These are phyloP conservation scores for Ceratocystis cacaofunesta DNA, from an alignment of 2,329 filamentous ascomycete genomes.

Conservation along the genomic window DNA sequence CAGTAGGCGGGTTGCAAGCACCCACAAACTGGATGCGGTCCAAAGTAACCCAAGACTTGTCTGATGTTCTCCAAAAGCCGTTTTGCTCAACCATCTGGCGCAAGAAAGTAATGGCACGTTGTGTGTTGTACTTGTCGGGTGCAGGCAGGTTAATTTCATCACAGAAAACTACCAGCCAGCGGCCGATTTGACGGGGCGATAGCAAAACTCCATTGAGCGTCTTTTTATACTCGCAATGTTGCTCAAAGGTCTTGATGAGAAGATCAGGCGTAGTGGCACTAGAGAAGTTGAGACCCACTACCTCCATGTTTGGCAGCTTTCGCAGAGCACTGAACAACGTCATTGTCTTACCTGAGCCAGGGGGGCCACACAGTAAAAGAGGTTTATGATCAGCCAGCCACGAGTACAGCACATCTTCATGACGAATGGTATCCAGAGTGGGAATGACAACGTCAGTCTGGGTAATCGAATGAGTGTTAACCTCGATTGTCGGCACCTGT, in stretches of 20 bases:
- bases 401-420: constrained; percentile 98
- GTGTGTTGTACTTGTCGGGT: constrained; percentile 93
- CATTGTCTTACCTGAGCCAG: constrained; percentile 99
- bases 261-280: constrained; percentile 96
- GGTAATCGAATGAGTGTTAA: constrained; percentile 95
- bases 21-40: constrained; percentile 98
- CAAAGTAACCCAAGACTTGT: constrained; percentile 94
- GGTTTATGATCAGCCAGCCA: constrained; percentile 99
- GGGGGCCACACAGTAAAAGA: constrained; percentile 85
- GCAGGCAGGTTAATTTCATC: constrained; percentile 98
- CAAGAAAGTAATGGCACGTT: constrained; percentile 92
- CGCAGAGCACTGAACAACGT: constrained; percentile 94
- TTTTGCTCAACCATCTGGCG: constrained; percentile 97
- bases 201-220: constrained; percentile 91
- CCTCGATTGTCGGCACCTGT: constrained; percentile 84
- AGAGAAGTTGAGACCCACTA: constrained; percentile 97
- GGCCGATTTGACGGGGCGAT: constrained; percentile 87
- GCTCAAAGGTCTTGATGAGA: constrained; percentile 97
- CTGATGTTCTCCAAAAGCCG: constrained; percentile 94
- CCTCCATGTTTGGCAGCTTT: constrained; percentile 96
- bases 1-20: constrained; percentile 94
- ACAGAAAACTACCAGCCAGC: constrained; percentile 97
- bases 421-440: constrained; percentile 88
- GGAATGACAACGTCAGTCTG: constrained; percentile 98
- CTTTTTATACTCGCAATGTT: constrained; percentile 99